These are phyloP conservation scores for Exutisphaerella laricina DNA, from an alignment of 2,329 filamentous ascomycete species.

Conservation along the genomic window DNA sequence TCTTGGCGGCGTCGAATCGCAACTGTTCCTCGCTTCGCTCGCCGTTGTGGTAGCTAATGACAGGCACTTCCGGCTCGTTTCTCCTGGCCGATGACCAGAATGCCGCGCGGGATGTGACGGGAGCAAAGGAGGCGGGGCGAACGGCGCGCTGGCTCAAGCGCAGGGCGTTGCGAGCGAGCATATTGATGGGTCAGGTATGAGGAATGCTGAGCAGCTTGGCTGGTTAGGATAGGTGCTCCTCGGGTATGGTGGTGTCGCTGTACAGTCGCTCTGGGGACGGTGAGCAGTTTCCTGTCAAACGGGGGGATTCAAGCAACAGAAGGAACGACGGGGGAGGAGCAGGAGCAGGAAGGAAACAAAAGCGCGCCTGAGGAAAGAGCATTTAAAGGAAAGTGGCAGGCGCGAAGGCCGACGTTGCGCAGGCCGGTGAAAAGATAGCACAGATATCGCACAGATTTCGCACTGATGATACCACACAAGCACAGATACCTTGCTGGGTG, in stretches of 20 bases:
- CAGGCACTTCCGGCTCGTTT: conserved; percentile 28
- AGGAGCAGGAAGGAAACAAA: conserved; percentile 4
- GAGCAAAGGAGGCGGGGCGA: conserved; percentile 14
- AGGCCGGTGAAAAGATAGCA: conserved; percentile 6
- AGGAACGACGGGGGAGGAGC: conserved; percentile 1
- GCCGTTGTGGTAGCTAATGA: conserved; percentile 31
- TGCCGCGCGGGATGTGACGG: conserved; percentile 18
- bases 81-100: conserved; percentile 24
- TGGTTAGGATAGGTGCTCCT: background rate
- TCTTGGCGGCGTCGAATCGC: conserved; percentile 19
- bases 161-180: conserved; percentile 20
- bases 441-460: conserved; percentile 7
- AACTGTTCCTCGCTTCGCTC: conserved; percentile 29
- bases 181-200: too few relatives aligned
- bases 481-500: too few relatives aligned
- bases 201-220: too few relatives aligned
- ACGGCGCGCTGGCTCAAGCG: conserved; percentile 14
- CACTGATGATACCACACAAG: background rate
- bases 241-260: background rate
- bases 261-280: background rate
- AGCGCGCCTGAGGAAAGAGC: conserved; percentile 1
- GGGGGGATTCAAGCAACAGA: too few relatives aligned
- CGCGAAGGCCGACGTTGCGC: conserved; percentile 5
- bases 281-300: background rate
- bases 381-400: background rate